A percentile compares a stretch with the other conserved stretches of the same genome.
These are phyloP conservation scores for Capsella rubella DNA, from an alignment of 441 rosid genomes.

Conservation along the genomic window DNA sequence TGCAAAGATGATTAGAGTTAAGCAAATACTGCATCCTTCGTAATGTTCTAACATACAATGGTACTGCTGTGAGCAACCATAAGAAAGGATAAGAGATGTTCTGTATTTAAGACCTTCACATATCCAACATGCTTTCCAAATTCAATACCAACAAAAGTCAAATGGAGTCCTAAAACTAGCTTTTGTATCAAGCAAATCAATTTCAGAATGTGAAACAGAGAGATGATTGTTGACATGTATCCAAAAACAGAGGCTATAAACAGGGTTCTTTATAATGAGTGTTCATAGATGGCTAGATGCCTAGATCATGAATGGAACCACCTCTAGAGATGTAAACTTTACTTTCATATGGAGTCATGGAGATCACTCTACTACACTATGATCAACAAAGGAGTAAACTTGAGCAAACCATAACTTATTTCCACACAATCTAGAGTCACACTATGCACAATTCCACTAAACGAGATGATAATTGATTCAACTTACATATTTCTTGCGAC, in stretches of 20 bases:
- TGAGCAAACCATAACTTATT: neutral
- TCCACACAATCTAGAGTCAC: conserved; percentile 4
- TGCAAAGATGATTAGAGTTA: neutral
- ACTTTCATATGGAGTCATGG: neutral
- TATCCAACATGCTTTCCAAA: neutral
- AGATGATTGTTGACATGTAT: neutral
- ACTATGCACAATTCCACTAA: neutral
- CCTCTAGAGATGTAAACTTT: conserved; percentile 22
- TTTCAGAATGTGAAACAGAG: conserved; percentile 7
- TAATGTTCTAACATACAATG: neutral
- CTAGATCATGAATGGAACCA: neutral
- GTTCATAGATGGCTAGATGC: neutral
- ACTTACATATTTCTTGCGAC: conserved; percentile 63
- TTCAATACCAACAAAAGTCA: neutral
- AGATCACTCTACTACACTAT: neutral
- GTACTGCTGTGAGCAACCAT: neutral
- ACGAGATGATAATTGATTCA: neutral
- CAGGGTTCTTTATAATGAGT: neutral
- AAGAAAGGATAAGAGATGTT: neutral
- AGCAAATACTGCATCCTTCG: neutral
- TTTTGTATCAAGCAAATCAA: neutral
- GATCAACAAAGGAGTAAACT: neutral
- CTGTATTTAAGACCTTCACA: neutral
- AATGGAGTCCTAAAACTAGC: neutral
- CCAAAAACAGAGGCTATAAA: neutral